Percentiles rank a stretch among this genome's conserved stretches.
phyloP scores from a whole-genome alignment of 345 rosid genomes.

The Acer negundo region DNA sequence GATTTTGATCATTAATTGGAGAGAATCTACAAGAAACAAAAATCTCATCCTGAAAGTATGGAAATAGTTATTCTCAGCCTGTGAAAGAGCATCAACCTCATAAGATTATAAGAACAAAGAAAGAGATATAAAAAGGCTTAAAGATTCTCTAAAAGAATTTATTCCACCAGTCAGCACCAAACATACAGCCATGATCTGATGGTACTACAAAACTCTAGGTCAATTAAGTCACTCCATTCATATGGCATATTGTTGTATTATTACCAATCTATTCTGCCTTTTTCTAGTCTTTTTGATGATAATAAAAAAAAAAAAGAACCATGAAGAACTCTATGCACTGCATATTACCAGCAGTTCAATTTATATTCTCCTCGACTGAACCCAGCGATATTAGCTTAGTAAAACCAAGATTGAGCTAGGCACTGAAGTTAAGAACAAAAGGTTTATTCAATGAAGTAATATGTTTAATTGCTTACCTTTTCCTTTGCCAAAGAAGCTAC shows the following conservation, averaged over 20 bases:
- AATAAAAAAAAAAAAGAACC: background rate
- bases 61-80: constrained; percentile 24
- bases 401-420: background rate
- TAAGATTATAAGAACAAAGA: constrained; percentile 3
- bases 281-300: background rate
- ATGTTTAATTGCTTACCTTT: constrained; percentile 46
- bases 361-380: background rate
- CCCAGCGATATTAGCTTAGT: background rate
- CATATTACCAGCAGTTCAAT: background rate
- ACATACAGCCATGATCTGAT: background rate
- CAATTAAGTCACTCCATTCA: background rate
- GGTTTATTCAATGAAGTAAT: background rate
- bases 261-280: background rate
- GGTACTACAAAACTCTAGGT: background rate
- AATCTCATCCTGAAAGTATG: constrained; percentile 63
- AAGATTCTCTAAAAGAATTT: background rate
- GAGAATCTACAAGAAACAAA: constrained; percentile 85
- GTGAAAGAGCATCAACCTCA: constrained; percentile 7
- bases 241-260: background rate
- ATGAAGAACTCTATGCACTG: background rate
- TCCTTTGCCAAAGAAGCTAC: constrained; percentile 66
- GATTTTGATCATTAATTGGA: constrained; percentile 41
- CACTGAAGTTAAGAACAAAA: constrained; percentile 7
- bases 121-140: background rate
- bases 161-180: background rate